Evolutionary conservation across 176 grass and related monocot genomes (phyloP).

Genomic region (Phoenix roebelenii): DNA sequence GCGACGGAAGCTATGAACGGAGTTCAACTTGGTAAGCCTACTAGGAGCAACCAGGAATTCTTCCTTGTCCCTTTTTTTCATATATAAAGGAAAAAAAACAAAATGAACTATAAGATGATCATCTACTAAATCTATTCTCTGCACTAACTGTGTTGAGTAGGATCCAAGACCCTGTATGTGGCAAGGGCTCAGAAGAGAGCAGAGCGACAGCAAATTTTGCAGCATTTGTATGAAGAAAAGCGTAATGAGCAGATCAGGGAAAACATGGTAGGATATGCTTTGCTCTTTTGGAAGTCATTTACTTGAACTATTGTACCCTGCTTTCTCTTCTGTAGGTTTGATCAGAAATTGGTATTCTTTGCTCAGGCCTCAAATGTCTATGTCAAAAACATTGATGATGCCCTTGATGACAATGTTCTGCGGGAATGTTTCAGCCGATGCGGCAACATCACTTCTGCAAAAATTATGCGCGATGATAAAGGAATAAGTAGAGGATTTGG

Average conservation of each 20-base stretch:
- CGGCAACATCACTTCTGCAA: constrained; percentile 65
- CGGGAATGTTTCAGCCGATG: constrained; percentile 52
- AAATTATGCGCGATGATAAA: constrained; percentile 75
- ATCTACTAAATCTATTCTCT: neutral
- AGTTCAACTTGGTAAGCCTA: constrained; percentile 46
- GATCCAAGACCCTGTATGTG: constrained; percentile 66
- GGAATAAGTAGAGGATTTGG: constrained; percentile 85
- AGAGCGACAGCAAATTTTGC: constrained; percentile 63
- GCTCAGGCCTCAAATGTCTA: constrained; percentile 67
- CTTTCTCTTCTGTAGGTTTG: neutral
- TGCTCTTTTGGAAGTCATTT: neutral
- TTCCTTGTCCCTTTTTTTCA: no score
- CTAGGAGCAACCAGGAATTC: neutral
- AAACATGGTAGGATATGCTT: constrained; percentile 40
- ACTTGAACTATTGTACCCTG: neutral
- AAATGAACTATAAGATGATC: neutral
- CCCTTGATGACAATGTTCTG: constrained; percentile 53
- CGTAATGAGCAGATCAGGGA: constrained; percentile 60
- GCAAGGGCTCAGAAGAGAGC: constrained; percentile 77
- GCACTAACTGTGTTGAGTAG: constrained; percentile 24
- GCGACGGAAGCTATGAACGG: constrained; percentile 69
- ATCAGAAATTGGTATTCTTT: constrained; percentile 3
- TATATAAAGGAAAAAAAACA: no score
- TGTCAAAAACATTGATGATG: constrained; percentile 72
- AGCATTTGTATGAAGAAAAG: constrained; percentile 51